A percentile compares a stretch with the other conserved stretches of the same genome.
Conservation (phyloP, 2,329 filamentous ascomycete species). For the Scopulariopsis brevicaulis region DNA sequence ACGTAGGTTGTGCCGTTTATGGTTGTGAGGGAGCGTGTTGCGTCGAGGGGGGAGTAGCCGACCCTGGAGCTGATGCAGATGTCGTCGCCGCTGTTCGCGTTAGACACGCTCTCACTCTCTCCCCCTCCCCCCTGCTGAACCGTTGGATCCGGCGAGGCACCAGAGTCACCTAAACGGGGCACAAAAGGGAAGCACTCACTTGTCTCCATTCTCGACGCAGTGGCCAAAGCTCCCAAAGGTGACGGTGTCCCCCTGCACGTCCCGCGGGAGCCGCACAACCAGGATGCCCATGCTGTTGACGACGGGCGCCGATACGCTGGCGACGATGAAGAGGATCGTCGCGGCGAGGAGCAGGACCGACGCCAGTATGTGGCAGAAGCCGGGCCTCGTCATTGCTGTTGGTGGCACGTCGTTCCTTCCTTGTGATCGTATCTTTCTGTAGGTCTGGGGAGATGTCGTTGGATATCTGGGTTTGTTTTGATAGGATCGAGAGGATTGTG, state of each 20-base stretch:
- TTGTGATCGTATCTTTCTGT: background rate
- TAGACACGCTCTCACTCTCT: background rate
- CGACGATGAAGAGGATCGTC: slow-evolving; percentile 44
- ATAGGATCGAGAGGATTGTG: background rate
- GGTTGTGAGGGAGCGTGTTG: slow-evolving; percentile 26
- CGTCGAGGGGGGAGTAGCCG: slow-evolving; percentile 42
- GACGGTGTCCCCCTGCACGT: slow-evolving; percentile 22
- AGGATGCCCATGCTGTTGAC: slow-evolving; percentile 42
- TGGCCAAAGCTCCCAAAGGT: slow-evolving; percentile 51
- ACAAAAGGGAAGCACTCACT: slow-evolving; percentile 10
- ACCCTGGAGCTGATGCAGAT: slow-evolving; percentile 34
- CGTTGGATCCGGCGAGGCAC: background rate
- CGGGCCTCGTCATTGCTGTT: background rate
- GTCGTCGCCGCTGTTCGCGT: slow-evolving; percentile 21
- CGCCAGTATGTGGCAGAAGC: slow-evolving; percentile 39
- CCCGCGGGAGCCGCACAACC: slow-evolving; percentile 33
- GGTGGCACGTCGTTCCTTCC: background rate
- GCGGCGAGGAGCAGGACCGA: slow-evolving; percentile 44
- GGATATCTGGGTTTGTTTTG: background rate
- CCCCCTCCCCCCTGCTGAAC: too few species aligned
- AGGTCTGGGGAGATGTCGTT: background rate
- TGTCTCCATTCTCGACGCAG: slow-evolving; percentile 25
- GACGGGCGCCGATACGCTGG: slow-evolving; percentile 47
- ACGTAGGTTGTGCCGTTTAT: slow-evolving; percentile 29
- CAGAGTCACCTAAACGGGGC: background rate